Base-by-base conservation (phyloP, 805 yeast genomes). In the Jamesozyma hellenica region DNA sequence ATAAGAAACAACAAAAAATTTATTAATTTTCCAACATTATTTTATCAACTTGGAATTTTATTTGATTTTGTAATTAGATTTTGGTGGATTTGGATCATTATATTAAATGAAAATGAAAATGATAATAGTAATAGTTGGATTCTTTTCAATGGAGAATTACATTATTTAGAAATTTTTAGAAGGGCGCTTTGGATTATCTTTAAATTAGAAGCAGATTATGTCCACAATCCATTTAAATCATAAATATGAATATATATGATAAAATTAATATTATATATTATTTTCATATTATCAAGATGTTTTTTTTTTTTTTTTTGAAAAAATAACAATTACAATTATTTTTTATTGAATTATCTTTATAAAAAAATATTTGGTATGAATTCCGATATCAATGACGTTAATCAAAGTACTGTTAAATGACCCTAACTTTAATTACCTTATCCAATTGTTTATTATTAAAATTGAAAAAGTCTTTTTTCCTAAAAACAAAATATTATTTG, bases 101-200 rank as follows among this genome's bases (percentile, higher is more conserved):
- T 28, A 67, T 35, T 31, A 18, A 25, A 32, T 17, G n/a, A n/a
- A n/a, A n/a, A n/a, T n/a, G n/a, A n/a, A n/a, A 19, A 38, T 33
- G 47, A 64, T 28, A 58, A 54, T 34, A 60, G 62, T 18, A 67
- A 73, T 18, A 82, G 74, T 47, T 59, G 68, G 21, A 88, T 92
- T 1, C 71, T 77, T 41, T 80, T 82, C 35, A 49, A 47, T 23
- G 51, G 51, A 45, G 60, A 73, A 10, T 64, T 85, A 40, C 92
- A 88, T 52, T 48, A 75, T 3, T 60, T 88, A 39, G 98, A 92
- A 56, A 66, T 92, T 6, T 48, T 79, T 8, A 71, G 98, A 62
- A 72, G 98, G 55, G 84, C 88, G 77, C 61, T 86, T 38, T 92
- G 99, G 99, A 75, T 87, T 32, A 72, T 84, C 44, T 66, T 90